Percentiles rank a stretch among this genome's conserved stretches.
These are phyloP conservation scores for Chondrus crispus DNA, from an alignment of 23 red algal species.

Conservation along the genomic window DNA sequence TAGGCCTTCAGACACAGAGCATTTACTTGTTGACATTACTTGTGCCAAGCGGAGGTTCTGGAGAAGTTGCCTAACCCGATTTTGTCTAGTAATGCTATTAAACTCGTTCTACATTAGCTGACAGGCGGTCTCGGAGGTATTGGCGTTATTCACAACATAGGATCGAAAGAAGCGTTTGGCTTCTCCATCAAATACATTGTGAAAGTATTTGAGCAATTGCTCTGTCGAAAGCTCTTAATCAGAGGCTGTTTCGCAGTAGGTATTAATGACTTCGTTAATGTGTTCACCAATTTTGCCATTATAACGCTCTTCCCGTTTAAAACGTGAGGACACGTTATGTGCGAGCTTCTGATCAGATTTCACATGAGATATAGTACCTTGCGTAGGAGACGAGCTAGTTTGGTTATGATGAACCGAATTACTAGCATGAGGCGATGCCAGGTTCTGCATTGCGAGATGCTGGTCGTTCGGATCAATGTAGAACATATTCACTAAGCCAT, in stretches of 20 bases:
- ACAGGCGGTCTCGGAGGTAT: neutral
- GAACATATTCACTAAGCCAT: too few species aligned
- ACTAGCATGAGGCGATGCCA: too few species aligned
- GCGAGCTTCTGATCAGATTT: neutral
- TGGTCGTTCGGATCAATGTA: too few species aligned
- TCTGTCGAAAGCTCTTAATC: neutral
- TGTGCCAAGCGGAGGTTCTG: neutral
- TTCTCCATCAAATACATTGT: slow-evolving; percentile 6
- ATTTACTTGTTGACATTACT: neutral
- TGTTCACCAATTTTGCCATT: neutral
- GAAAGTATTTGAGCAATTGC: neutral
- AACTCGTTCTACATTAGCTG: neutral
- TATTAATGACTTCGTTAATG: neutral
- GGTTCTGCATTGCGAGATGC: too few species aligned
- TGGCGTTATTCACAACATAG: neutral
- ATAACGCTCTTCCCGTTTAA: neutral
- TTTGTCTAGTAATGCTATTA: neutral
- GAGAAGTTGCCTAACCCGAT: neutral
- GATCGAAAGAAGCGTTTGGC: neutral
- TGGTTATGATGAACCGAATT: too few species aligned
- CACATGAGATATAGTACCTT: too few species aligned
- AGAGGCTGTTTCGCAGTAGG: neutral
- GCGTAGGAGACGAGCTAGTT: too few species aligned
- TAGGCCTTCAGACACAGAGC: neutral
- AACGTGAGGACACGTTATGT: neutral